Evolutionary conservation across 192 early-diverging fungal species (phyloP).

Genomic region (Coemansia sp.): DNA sequence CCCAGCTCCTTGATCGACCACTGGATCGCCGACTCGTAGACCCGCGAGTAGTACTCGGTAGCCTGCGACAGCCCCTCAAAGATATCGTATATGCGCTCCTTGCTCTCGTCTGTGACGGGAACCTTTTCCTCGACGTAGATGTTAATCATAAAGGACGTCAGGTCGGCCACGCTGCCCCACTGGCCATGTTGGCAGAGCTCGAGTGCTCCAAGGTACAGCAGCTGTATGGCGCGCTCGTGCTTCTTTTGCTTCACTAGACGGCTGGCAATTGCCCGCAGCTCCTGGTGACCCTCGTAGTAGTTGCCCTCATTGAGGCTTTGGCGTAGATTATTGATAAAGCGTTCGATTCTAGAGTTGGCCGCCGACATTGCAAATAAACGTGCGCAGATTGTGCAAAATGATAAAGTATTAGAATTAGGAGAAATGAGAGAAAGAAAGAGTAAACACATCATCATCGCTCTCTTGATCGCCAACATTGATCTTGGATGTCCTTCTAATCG

Average conservation of each 20-base stretch:
- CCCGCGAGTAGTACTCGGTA: conserved; percentile 48
- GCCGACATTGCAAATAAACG: conserved; percentile 14
- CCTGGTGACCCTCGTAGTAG: conserved; percentile 98
- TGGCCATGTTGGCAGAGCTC: conserved; percentile 80
- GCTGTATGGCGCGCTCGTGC: conserved; percentile 68
- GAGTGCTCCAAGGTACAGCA: conserved; percentile 78
- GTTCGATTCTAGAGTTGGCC: conserved; percentile 46
- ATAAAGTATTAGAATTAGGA: not conserved
- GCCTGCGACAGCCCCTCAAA: conserved; percentile 61
- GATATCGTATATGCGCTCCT: conserved; percentile 66
- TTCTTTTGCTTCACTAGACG: conserved; percentile 90
- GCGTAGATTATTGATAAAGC: conserved; percentile 59
- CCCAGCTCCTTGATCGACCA: conserved; percentile 37
- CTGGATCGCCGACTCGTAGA: conserved; percentile 50
- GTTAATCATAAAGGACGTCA: conserved; percentile 79
- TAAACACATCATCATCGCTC: not conserved
- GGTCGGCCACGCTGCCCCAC: conserved; percentile 78
- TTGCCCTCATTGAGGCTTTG: conserved; percentile 77
- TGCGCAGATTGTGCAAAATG: conserved; percentile 6
- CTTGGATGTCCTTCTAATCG: not conserved
- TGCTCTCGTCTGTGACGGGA: conserved; percentile 66
- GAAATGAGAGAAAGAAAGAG: not conserved
- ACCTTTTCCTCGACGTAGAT: conserved; percentile 71
- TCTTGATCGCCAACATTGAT: not conserved
- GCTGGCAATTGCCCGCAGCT: conserved; percentile 91